These are phyloP conservation scores for Aureobasidium sp. DNA, from an alignment of 2,329 filamentous ascomycete genomes.

Conservation along the genomic window DNA sequence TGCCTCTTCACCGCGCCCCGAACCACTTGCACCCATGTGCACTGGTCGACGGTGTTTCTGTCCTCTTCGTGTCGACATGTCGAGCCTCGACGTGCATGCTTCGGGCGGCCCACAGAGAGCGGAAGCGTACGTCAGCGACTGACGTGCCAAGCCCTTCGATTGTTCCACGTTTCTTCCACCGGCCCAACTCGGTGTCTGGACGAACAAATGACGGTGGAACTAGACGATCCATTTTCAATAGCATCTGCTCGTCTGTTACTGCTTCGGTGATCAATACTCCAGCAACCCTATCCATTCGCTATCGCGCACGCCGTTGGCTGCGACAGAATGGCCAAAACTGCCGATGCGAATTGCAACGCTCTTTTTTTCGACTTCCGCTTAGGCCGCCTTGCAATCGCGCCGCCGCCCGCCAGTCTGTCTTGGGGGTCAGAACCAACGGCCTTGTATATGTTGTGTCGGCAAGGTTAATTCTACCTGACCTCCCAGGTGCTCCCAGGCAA, in stretches of 20 bases:
- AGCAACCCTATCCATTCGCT: neutral
- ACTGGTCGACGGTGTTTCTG: neutral
- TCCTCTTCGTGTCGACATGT: neutral
- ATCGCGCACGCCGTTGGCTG: neutral
- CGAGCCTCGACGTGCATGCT: neutral
- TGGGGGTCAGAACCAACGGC: neutral
- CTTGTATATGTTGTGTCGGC: neutral
- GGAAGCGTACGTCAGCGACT: neutral
- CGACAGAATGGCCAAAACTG: neutral
- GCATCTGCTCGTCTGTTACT: neutral
- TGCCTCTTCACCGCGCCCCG: neutral
- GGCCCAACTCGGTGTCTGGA: neutral
- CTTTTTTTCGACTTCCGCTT: neutral
- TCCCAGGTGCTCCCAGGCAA: neutral
- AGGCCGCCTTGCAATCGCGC: conserved; percentile 1
- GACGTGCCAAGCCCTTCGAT: neutral
- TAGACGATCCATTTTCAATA: conserved; percentile 9
- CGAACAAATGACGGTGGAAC: conserved; percentile 6
- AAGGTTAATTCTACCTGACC: neutral
- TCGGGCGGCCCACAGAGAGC: neutral
- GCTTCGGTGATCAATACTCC: conserved; percentile 2
- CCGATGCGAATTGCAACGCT: conserved; percentile 10
- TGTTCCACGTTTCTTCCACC: conserved; percentile 2
- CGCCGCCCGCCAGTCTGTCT: neutral
- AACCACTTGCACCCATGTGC: neutral